phyloP scores from a whole-genome alignment of 2,329 filamentous ascomycete species.

The Monosporascus cannonballus region DNA sequence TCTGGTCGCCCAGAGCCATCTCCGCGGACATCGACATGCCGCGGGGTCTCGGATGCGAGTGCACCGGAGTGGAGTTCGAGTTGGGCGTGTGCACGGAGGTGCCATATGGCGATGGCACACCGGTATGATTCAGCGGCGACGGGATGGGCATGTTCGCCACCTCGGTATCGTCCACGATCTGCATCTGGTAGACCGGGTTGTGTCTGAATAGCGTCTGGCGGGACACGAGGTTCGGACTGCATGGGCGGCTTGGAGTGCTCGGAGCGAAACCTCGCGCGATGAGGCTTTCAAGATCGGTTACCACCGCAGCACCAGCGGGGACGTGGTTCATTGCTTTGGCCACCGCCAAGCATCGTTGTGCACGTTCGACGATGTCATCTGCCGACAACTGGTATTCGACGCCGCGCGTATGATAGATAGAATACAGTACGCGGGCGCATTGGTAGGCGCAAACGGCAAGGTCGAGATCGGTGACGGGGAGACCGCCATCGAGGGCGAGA shows the following conservation, averaged over 20 bases:
- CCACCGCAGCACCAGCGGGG: conserved; percentile 42
- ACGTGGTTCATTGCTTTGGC: conserved; percentile 46
- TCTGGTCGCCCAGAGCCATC: conserved; percentile 18
- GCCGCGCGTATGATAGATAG: conserved; percentile 40
- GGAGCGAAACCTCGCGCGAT: conserved; percentile 38
- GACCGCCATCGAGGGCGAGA: conserved; percentile 42
- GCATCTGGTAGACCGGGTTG: conserved; percentile 23
- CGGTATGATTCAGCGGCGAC: conserved; percentile 19
- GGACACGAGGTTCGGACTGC: conserved; percentile 10
- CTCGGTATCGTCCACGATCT: conserved; percentile 25
- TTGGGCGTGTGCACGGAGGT: conserved; percentile 19
- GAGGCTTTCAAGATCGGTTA: conserved; percentile 46
- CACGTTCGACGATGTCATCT: conserved; percentile 43
- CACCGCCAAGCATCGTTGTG: conserved; percentile 43
- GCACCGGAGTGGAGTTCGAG: conserved; percentile 11
- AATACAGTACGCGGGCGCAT: conserved; percentile 46
- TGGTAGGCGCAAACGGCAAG: conserved; percentile 51
- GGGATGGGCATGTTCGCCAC: conserved; percentile 19
- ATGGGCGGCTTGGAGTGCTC: conserved; percentile 25
- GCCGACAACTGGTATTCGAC: conserved; percentile 37
- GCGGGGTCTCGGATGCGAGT: conserved; percentile 11
- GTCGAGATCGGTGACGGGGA: conserved; percentile 49
- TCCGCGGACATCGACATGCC: conserved; percentile 19
- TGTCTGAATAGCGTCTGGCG: conserved; percentile 21
- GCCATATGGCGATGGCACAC: conserved; percentile 17